Evolutionary conservation across 2,329 filamentous ascomycete genomes (phyloP).

Genomic region (Trichoderma endophyticum): DNA sequence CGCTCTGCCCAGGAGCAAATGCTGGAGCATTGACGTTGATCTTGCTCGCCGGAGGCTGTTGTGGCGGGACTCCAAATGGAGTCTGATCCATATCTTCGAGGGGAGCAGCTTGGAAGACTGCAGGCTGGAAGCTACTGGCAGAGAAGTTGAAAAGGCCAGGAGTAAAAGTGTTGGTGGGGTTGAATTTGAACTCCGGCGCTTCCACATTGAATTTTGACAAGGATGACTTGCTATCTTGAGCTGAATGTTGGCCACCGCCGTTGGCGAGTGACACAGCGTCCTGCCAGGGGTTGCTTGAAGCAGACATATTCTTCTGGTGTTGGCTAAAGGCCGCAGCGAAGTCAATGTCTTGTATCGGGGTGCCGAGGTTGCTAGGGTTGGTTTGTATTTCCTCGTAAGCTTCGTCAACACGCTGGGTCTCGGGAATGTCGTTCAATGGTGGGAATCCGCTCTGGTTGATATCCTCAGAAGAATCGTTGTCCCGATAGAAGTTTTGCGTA

Average conservation of each 20-base stretch:
- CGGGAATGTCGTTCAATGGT: conserved; percentile 40
- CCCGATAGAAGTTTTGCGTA: conserved; percentile 62
- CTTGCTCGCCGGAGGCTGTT: conserved; percentile 39
- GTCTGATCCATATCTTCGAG: conserved; percentile 8
- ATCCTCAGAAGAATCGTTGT: conserved; percentile 47
- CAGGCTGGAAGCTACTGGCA: conserved; percentile 45
- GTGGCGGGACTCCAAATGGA: conserved; percentile 29
- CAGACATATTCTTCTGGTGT: conserved; percentile 56
- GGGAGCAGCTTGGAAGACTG: conserved; percentile 38
- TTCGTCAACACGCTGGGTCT: conserved; percentile 47
- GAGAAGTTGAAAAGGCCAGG: conserved; percentile 51
- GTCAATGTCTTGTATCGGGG: conserved; percentile 52
- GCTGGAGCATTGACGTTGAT: conserved; percentile 68
- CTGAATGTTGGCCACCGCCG: conserved; percentile 37
- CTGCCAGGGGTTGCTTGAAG: conserved; percentile 61
- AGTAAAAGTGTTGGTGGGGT: conserved; percentile 51
- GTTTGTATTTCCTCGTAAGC: conserved; percentile 69
- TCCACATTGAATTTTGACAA: conserved; percentile 78
- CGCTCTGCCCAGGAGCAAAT: conserved; percentile 65
- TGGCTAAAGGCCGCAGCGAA: conserved; percentile 43
- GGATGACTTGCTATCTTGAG: conserved; percentile 66
- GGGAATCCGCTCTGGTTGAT: conserved; percentile 38
- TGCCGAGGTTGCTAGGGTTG: conserved; percentile 69
- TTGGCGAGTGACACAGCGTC: conserved; percentile 44
- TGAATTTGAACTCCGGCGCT: conserved; percentile 85